Evolutionary conservation across 2,329 filamentous ascomycete species (phyloP), one percentile per base, ranked within the genome.

Genomic region (Amesomyces nigricolor): DNA sequence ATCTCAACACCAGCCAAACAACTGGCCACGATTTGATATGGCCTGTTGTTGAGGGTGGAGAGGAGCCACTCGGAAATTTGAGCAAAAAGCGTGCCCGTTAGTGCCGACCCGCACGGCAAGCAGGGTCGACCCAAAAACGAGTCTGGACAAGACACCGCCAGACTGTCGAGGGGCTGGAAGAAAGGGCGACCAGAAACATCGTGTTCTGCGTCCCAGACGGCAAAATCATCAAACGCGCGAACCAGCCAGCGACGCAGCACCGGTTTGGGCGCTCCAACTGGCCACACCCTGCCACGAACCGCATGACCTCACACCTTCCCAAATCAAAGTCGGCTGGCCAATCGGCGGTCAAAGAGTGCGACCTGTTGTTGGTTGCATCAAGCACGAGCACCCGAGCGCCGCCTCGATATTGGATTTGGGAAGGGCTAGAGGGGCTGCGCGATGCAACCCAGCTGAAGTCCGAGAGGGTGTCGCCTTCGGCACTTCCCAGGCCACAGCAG

Each of bases 41-140:
- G 48, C 16, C 37, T 46, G 47, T 39, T 45, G 51, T 47, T 56
- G 50, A 51, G 39, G 32, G 50, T 13, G 30, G 46, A 47, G 45
- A 45, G 50, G 52, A 45, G 43, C 55, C 53, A 42, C 51, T 54
- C 55, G 55, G 58, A 60, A 47, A 60, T 60, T 60, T 60, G 58
- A 48, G 19, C 43, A 16, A 35, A 14, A 30, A 32, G 9, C 19
- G 13, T 26, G 5, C 19, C 8, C 19, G 9, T 22, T 8, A 29
- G 44, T 35, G 38, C 16, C 50, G 32, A 42, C n/a, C 45, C 37
- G 14, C 37, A 19, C 43, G 26, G 16, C 30, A 6, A 29, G 43
- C 43, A 30, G 35, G 43, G 42, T 13, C 13, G 9, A 40, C 19
- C 43, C 22, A 32, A 26, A 19, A 52, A 14, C 30, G 30, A 32